Conservation (phyloP, 2,329 filamentous ascomycete genomes). For the Fusarium coffeatum region DNA sequence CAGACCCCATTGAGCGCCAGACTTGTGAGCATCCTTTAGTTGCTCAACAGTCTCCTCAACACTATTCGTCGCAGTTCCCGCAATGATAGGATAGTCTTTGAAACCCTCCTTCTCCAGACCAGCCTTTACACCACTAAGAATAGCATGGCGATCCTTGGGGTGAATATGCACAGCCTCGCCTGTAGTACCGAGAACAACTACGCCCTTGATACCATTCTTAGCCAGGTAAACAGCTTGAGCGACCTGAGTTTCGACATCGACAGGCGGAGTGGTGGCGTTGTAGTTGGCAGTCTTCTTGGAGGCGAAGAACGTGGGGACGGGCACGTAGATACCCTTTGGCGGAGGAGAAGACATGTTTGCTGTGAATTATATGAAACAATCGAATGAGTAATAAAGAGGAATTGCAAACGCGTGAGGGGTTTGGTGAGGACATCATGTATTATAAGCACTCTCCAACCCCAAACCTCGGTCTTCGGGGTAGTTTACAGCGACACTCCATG, state of each 20-base stretch:
- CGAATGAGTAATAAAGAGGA: background rate
- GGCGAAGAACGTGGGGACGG: constrained; percentile 73
- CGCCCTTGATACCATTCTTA: constrained; percentile 67
- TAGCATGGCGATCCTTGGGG: constrained; percentile 64
- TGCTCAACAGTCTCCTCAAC: constrained; percentile 71
- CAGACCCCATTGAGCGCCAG: constrained; percentile 70
- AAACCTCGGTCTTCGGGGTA: constrained; percentile 43
- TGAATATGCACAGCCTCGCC: constrained; percentile 73
- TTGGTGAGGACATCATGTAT: constrained; percentile 26
- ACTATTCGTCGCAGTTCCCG: constrained; percentile 70
- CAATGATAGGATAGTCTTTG: constrained; percentile 69
- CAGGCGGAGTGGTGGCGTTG: constrained; percentile 58
- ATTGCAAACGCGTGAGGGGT: constrained; percentile 22
- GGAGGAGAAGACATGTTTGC: constrained; percentile 51
- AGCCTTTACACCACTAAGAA: constrained; percentile 66
- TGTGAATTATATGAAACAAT: background rate
- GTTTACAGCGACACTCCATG: constrained; percentile 36
- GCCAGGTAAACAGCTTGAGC: constrained; percentile 71
- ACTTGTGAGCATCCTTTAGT: constrained; percentile 65
- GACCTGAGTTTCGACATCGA: constrained; percentile 69
- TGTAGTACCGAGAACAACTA: constrained; percentile 72
- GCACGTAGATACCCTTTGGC: constrained; percentile 68
- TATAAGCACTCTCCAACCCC: constrained; percentile 35
- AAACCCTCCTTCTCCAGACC: constrained; percentile 67
- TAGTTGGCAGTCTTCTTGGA: constrained; percentile 56